Conservation (phyloP, 1,139 yeast genomes). For the Yamadazyma sp. region DNA sequence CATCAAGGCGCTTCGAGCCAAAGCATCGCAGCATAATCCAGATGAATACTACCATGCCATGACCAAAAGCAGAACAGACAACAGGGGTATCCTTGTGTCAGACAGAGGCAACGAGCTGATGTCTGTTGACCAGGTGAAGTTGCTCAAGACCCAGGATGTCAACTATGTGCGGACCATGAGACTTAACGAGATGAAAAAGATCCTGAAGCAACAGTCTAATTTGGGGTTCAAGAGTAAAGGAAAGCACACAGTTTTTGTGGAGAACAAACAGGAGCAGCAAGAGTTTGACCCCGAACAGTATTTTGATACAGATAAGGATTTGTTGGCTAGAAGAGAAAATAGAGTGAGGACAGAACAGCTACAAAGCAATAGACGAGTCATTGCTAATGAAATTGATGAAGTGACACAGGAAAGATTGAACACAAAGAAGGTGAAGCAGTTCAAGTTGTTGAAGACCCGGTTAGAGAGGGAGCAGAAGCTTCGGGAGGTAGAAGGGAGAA, state of each 20-base stretch:
- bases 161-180: slow-evolving; percentile 80
- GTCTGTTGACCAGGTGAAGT: slow-evolving; percentile 71
- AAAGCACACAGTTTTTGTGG: slow-evolving; percentile 85
- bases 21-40: slow-evolving; percentile 78
- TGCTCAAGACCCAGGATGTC: slow-evolving; percentile 85
- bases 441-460: slow-evolving; percentile 53
- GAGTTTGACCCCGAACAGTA: slow-evolving; percentile 61
- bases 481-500: slow-evolving; percentile 63
- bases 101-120: slow-evolving; percentile 68
- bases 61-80: slow-evolving; percentile 68
- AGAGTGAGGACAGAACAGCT: slow-evolving; percentile 67
- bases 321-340: slow-evolving; percentile 69
- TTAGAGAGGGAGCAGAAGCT: slow-evolving; percentile 69
- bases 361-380: slow-evolving; percentile 33
- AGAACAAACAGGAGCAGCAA: slow-evolving; percentile 53
- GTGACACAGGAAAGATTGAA: slow-evolving; percentile 45
- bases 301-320: slow-evolving; percentile 68
- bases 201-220: slow-evolving; percentile 58
- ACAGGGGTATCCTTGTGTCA: slow-evolving; percentile 61
- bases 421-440: slow-evolving; percentile 58
- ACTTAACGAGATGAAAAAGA: slow-evolving; percentile 63
- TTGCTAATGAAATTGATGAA: slow-evolving; percentile 27
- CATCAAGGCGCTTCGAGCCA: slow-evolving; percentile 68
- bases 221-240: slow-evolving; percentile 60
- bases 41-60: slow-evolving; percentile 96